These are phyloP conservation scores for Colletotrichum salicis DNA, from an alignment of 2,329 filamentous ascomycete species.

Conservation along the genomic window DNA sequence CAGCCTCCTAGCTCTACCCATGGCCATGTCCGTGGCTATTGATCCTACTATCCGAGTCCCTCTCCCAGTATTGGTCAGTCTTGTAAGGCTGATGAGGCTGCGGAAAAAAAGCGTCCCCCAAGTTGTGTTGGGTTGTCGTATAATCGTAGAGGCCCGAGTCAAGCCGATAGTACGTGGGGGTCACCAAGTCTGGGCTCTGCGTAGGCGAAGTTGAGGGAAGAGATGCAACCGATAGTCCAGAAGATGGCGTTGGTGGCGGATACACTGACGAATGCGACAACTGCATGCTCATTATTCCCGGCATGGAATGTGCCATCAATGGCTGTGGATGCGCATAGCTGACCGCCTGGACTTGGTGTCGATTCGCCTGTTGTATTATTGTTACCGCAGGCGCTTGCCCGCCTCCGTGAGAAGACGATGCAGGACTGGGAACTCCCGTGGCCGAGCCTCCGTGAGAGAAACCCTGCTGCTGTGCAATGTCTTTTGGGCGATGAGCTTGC, in stretches of 20 bases:
- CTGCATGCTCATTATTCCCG: neutral
- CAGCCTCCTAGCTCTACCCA: neutral
- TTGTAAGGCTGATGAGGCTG: neutral
- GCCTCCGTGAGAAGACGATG: neutral
- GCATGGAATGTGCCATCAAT: neutral
- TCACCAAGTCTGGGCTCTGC: constrained; percentile 5
- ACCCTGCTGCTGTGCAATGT: neutral
- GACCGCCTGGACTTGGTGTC: neutral
- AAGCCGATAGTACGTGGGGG: neutral
- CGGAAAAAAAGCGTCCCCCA: neutral
- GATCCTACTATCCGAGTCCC: neutral
- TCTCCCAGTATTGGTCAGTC: neutral
- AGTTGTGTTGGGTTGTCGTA: neutral
- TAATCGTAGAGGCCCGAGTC: neutral
- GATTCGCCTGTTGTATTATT: neutral
- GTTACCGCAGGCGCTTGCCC: neutral
- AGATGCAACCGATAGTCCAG: neutral
- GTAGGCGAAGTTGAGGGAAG: neutral
- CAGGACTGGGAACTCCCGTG: neutral
- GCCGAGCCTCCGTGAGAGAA: neutral
- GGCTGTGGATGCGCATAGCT: neutral
- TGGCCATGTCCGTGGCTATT: neutral
- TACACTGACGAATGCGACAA: neutral
- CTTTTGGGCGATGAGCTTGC: neutral
- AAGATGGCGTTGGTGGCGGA: constrained; percentile 1